Base-by-base conservation (phyloP, 2,329 filamentous ascomycete species). In the Diaporthe sp. region DNA sequence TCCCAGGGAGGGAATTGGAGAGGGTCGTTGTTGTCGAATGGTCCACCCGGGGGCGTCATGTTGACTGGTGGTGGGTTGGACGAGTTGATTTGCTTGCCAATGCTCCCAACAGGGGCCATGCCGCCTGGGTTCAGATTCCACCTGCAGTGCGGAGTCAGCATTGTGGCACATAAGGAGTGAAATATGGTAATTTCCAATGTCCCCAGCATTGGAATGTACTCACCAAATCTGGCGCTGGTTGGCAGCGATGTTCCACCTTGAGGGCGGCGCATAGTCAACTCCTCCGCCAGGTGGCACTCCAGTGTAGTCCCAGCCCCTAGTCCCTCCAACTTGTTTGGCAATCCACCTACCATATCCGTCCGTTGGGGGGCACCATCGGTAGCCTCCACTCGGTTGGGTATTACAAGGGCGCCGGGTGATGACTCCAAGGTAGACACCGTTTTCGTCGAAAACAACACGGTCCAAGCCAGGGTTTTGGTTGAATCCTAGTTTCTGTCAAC, bases 1-100 rank as follows among this genome's bases (percentile, higher is more conserved):
- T 73, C 57, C 8, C 7, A 19, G 1, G 70, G 70, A 44, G 70
- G 70, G 28, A 61, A 65, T 12, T 73, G 28, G 17, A 73, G 70
- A 19, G 70, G 55, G n/a, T 73, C 22, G 19, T 46, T 10, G 5
- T 44, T 9, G 39, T 59, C 39, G 6, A 57, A 17, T 44, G 5
- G 22, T 19, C 3, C 22, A 19, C 37, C 37, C 10, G 37, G n/a
- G 5, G 9, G 28, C 1, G 15, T 25, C 34, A 59, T 59, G 22
- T 39, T 3, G 34, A 25, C 57, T 17, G 44, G 31, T 58, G 55
- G 7, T 9, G 55, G 44, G 3, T 9, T 49, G 5, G 62, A 67
- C 7, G 62, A 34, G 62, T 67, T 67, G 62, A 17, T 2, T 42
- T 51, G 31, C 13, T 7, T 10, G 28, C 31, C 31, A 5, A n/a